These are phyloP conservation scores for Pistacia atlantica DNA, from an alignment of 345 rosid species.

Conservation along the genomic window DNA sequence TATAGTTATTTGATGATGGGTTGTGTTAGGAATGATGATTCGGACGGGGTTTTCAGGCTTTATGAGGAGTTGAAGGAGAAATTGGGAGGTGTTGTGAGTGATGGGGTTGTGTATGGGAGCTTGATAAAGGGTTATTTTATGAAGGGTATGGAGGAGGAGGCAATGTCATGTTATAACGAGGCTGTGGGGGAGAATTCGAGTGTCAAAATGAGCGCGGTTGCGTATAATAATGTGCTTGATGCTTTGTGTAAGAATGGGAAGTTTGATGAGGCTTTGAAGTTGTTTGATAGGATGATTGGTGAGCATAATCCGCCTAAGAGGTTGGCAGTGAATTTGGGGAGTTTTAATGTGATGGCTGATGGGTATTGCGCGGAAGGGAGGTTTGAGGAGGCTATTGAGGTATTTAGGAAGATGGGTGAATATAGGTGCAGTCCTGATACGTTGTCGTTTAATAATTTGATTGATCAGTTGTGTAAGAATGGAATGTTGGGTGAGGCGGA, in stretches of 20 bases:
- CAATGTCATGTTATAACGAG: slow-evolving; percentile 74
- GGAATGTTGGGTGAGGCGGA: slow-evolving; percentile 75
- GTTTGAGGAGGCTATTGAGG: slow-evolving; percentile 69
- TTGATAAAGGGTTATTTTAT: slow-evolving; percentile 81
- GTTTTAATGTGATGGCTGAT: slow-evolving; percentile 82
- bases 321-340: slow-evolving; percentile 75
- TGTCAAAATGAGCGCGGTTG: slow-evolving; percentile 69
- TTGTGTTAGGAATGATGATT: slow-evolving; percentile 48
- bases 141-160: slow-evolving; percentile 73
- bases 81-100: slow-evolving; percentile 61
- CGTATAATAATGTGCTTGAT: slow-evolving; percentile 71
- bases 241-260: slow-evolving; percentile 72
- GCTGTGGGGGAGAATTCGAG: slow-evolving; percentile 51
- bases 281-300: slow-evolving; percentile 66
- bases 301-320: slow-evolving; percentile 71
- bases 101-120: slow-evolving; percentile 82
- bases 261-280: slow-evolving; percentile 71
- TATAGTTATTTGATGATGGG: slow-evolving; percentile 81
- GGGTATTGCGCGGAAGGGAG: slow-evolving; percentile 67
- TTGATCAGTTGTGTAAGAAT: slow-evolving; percentile 72
- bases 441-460: slow-evolving; percentile 71
- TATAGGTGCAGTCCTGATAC: slow-evolving; percentile 71
- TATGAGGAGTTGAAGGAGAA: slow-evolving; percentile 83
- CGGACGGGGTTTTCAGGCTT: slow-evolving; percentile 61
- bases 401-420: slow-evolving; percentile 65